Evolutionary conservation across 441 rosid genomes (phyloP), one percentile per base, ranked within the genome.

Genomic region (Metrosideros polymorpha): DNA sequence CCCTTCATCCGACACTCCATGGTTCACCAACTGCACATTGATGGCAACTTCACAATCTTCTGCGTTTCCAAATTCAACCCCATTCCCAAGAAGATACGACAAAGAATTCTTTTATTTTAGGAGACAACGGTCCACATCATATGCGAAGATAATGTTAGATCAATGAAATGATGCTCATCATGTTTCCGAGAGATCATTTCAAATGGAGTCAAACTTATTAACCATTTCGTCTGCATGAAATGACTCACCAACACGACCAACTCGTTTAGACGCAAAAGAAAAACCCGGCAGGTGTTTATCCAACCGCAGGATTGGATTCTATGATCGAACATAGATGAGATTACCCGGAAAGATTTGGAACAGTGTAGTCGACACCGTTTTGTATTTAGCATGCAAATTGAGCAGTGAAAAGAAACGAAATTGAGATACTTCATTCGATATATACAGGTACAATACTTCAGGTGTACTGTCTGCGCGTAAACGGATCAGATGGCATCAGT

Each of bases 1-100:
- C 30, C 32, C 50, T 51, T 86, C 88, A 53, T 52, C 75, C 9
- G 91, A 29, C 61, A 91, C 77, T 63, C 91, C 92, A 87, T 90
- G 94, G 84, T 92, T 91, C 86, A 90, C 87, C 55, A 89, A 45
- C 93, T 90, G 87, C 90, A 83, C 39, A 27, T 30, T 43, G 19
- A 84, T 12, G 15, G 9, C 2, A 17, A 39, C 35, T 32, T 56
- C 77, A 52, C n/a, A 50, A 82, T 13, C 66, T 22, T 52, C 54
- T 52, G 24, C 54, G 18, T 52, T 18, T 52, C 54, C 54, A 52
- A 52, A 52, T 6, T 18, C 71, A 29, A 29, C 39, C 71, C 39
- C 22, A 29, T 29, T 29, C 71, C 32, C 10, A 29, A 29, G 71
- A 59, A 59, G 71, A 59, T 59, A 59, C 35, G 3, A 7, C 7